Evolutionary conservation across 169 alveolate genomes (phyloP).

Genomic region (Plasmodium inui): DNA sequence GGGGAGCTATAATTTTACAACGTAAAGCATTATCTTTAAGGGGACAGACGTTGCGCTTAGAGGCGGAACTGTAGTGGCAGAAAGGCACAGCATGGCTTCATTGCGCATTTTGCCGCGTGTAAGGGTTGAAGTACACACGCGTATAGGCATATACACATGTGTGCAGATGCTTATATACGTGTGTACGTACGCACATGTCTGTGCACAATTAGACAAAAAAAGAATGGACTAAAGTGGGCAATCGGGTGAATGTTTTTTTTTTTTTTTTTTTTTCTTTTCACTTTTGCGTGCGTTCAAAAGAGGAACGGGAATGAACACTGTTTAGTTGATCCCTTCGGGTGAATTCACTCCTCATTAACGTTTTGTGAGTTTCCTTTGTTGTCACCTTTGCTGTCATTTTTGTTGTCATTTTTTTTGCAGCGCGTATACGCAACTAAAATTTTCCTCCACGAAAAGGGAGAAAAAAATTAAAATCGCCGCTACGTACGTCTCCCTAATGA

Average conservation of each 20-base stretch:
- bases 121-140: background rate
- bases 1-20: background rate
- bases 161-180: background rate
- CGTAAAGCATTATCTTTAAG: constrained; percentile 5
- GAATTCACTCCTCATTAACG: background rate
- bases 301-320: background rate
- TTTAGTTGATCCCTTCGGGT: background rate
- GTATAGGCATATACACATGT: constrained; percentile 5
- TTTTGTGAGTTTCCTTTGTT: background rate
- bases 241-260: background rate
- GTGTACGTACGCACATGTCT: background rate
- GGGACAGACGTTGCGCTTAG: background rate
- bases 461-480: background rate
- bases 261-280: constrained; percentile 6
- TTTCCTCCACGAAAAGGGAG: background rate
- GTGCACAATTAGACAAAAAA: constrained; percentile 32
- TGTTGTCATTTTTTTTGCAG: background rate
- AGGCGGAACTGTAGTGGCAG: background rate
- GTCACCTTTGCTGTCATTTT: background rate
- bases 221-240: background rate
- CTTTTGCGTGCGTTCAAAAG: background rate
- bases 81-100: background rate
- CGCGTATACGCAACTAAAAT: background rate
- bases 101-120: background rate
- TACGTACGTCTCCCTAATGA: background rate